These are phyloP conservation scores for Candida ulmi DNA, from an alignment of 805 yeast genomes.

Conservation along the genomic window DNA sequence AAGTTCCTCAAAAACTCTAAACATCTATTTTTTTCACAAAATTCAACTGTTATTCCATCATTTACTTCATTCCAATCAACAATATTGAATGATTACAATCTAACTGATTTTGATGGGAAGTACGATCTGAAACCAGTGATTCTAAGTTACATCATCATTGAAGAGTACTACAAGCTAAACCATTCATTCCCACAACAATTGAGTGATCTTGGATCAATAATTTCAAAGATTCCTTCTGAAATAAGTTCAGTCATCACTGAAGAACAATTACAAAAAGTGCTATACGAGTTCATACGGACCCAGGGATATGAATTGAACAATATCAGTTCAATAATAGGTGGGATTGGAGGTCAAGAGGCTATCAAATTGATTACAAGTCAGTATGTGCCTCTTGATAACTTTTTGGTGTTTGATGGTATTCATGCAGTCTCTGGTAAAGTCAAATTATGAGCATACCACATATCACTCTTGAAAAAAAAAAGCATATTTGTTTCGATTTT, in stretches of 20 bases:
- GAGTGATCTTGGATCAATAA: constrained; percentile 1
- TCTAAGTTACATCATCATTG: background rate
- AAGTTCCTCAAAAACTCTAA: constrained; percentile 61
- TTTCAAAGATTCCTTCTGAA: constrained; percentile 1
- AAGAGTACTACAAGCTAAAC: background rate
- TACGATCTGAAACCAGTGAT: background rate
- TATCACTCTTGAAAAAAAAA: no score
- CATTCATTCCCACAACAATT: constrained; percentile 1
- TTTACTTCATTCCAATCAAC: constrained; percentile 2
- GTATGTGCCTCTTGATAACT: constrained; percentile 70
- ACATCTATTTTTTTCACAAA: constrained; percentile 26
- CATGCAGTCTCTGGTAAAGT: constrained; percentile 36
- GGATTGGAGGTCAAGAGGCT: constrained; percentile 80
- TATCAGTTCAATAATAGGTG: constrained; percentile 70
- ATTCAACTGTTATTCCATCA: background rate
- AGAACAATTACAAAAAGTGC: constrained; percentile 32
- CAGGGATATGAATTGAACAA: constrained; percentile 48
- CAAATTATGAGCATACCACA: background rate
- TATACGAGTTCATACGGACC: constrained; percentile 36
- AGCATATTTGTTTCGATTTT: no score
- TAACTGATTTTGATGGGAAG: background rate
- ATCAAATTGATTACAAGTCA: constrained; percentile 73
- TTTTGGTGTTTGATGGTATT: constrained; percentile 70
- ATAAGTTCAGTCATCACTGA: constrained; percentile 2
- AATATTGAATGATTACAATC: background rate